Evolutionary conservation across 768 basidiomycete genomes (phyloP), one percentile per base, ranked within the genome.

Genomic region (Rhizopogon salebrosus): DNA sequence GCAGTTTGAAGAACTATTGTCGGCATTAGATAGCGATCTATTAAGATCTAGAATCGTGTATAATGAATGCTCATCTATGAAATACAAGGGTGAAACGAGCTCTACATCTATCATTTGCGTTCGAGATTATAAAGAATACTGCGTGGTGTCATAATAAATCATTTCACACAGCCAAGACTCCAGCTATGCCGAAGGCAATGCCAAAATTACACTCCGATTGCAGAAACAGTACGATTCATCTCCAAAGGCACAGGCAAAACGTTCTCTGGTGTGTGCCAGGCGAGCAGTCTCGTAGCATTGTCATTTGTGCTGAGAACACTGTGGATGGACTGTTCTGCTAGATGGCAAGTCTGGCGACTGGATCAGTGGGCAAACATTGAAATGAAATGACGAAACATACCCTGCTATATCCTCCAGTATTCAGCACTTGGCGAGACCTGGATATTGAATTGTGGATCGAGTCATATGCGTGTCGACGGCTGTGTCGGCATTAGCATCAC

Each of bases 361-460:
- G 38, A 41, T 43, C 51, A 35, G 48, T 48, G 57, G 2, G 23
- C 38, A 26, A 36, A 35, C 24, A 23, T 34, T 41, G 26, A 67
- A 23, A 6, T 22, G 31, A 27, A 16, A 16, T 13, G 8, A 31
- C 10, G 1, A 34, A 35, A 67, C 76, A 42, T 61, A 77, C 76
- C 54, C 74, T 62, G 38, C 70, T 71, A 57, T 77, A 78, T 41
- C 76, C 76, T 13, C 75, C 62, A 1, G 76, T 70, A 53, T 80
- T 75, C 18, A 87, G 69, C 13, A 77, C 68, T 20, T 80, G 78
- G 38, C 80, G 80, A 62, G 83, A 80, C 55, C 74, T 80, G 20
- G 87, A 74, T 61, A 88, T 84, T 24, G 80, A 76, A 64, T 87
- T 88, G 62, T 88, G 87, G 48, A 89, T 85, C 8, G 81, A 82